Percentiles rank a stretch among this genome's conserved stretches.
phyloP scores from a whole-genome alignment of 116 monocot species.

The Zostera marina region DNA sequence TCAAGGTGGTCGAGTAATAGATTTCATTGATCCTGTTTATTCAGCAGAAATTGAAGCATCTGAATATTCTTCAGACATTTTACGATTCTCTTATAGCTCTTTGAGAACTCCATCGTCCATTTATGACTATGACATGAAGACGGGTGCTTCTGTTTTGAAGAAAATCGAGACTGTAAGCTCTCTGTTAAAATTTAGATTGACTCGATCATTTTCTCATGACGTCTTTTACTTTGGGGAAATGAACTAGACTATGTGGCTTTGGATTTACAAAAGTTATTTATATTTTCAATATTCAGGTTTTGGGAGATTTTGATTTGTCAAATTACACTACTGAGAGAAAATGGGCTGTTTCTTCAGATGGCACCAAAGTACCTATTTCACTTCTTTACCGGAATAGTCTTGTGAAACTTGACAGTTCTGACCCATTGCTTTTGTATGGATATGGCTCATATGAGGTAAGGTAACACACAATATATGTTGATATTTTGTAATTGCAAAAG shows the following conservation, averaged over 20 bases:
- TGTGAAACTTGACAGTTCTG: conserved; percentile 89
- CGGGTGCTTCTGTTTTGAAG: conserved; percentile 61
- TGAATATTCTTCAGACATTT: conserved; percentile 50
- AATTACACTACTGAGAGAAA: conserved; percentile 87
- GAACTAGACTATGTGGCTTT: no score
- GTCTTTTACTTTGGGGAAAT: neutral
- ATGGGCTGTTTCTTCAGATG: conserved; percentile 88
- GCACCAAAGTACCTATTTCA: conserved; percentile 69
- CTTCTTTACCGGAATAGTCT: conserved; percentile 65
- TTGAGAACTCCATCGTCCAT: conserved; percentile 76
- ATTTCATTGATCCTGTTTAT: conserved; percentile 77
- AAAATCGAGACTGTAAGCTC: conserved; percentile 65
- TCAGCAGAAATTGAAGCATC: conserved; percentile 48
- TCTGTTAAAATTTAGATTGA: conserved; percentile 1
- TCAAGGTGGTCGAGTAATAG: conserved; percentile 35
- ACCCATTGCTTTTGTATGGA: conserved; percentile 85
- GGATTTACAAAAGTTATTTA: neutral
- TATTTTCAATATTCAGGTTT: conserved; percentile 26
- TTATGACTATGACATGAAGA: conserved; percentile 88
- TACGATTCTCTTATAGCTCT: conserved; percentile 86
- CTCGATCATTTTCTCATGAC: neutral
- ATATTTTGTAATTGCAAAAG: neutral
- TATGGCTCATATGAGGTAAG: conserved; percentile 98
- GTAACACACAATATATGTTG: neutral
- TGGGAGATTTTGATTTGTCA: conserved; percentile 85